phyloP scores from a whole-genome alignment of 1,284 basidiomycete species.

The Cystobasidiaceae sp. region DNA sequence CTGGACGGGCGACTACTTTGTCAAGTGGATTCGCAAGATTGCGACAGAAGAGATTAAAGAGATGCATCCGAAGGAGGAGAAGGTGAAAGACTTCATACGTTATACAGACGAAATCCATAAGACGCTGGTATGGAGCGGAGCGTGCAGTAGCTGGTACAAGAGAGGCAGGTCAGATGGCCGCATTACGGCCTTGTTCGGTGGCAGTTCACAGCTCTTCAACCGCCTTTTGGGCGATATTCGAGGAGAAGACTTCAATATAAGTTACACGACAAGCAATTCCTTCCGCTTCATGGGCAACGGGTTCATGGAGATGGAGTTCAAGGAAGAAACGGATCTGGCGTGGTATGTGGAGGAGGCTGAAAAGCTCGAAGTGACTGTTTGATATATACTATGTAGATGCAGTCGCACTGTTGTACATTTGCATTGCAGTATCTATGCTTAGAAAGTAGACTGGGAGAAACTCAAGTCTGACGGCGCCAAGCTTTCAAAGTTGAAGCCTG shows the following conservation, averaged over 20 bases:
- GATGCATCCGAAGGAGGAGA: neutral
- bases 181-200: neutral
- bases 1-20: conserved; percentile 8
- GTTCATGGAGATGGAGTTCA: neutral
- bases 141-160: conserved; percentile 11
- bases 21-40: neutral
- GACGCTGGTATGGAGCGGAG: neutral
- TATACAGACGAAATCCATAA: neutral
- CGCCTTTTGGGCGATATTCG: neutral
- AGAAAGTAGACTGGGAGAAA: no score
- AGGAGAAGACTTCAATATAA: neutral
- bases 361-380: neutral
- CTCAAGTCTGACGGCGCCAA: no score
- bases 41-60: neutral
- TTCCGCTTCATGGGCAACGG: neutral
- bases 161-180: neutral
- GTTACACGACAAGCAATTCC: neutral
- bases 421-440: no score
- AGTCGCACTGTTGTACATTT: no score
- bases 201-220: neutral
- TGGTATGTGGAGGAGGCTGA: neutral
- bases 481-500: no score
- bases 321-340: neutral
- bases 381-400: no score
- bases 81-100: neutral